These are phyloP conservation scores for Madurella fahalii DNA, from an alignment of 2,329 filamentous ascomycete species.

Conservation along the genomic window DNA sequence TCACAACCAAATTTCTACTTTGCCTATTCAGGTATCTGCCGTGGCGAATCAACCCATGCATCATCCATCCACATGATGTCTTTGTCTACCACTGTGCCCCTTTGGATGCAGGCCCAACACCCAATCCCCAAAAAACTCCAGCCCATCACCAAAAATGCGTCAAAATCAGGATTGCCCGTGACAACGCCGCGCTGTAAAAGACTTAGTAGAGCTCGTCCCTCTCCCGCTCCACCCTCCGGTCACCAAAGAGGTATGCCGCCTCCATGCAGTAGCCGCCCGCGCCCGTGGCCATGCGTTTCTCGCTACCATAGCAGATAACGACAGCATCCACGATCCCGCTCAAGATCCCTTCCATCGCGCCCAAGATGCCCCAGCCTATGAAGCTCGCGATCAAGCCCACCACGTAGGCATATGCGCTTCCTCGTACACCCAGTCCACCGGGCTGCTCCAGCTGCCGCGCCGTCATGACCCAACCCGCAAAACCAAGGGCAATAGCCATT, in stretches of 20 bases:
- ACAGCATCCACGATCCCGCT: constrained; percentile 84
- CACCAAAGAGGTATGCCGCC: constrained; percentile 79
- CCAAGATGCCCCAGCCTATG: constrained; percentile 90
- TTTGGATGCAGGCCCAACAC: background rate
- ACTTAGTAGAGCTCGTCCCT: constrained; percentile 19
- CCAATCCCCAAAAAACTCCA: background rate
- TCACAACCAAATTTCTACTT: too few species aligned
- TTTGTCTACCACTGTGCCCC: background rate
- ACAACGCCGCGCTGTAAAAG: constrained; percentile 18
- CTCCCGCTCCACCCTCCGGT: constrained; percentile 14
- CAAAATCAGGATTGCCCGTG: background rate
- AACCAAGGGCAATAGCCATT: constrained; percentile 84
- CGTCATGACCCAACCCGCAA: constrained; percentile 94
- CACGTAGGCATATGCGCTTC: constrained; percentile 90
- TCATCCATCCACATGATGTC: background rate
- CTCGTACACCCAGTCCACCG: constrained; percentile 54
- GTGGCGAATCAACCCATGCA: background rate
- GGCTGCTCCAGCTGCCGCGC: constrained; percentile 66
- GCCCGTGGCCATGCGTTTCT: constrained; percentile 64
- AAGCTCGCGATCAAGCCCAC: constrained; percentile 89
- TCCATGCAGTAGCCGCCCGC: constrained; percentile 84
- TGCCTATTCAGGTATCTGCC: background rate
- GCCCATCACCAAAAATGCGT: background rate
- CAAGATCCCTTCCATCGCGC: constrained; percentile 83
- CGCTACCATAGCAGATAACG: constrained; percentile 91